Conservation (phyloP, 176 grass and related monocot species). For the Aegilops speltoides region DNA sequence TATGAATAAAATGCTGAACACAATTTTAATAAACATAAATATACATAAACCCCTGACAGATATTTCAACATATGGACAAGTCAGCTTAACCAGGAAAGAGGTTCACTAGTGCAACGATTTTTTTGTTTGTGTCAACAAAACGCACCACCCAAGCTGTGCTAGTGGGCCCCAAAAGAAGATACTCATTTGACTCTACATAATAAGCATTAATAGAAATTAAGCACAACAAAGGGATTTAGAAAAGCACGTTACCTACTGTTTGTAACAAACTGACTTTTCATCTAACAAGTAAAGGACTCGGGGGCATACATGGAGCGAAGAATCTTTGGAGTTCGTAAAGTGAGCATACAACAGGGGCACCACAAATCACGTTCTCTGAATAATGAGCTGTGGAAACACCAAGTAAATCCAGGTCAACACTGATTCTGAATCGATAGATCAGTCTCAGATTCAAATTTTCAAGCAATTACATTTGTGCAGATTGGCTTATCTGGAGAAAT, state of each 20-base stretch:
- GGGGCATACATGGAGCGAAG: slow-evolving; percentile 64
- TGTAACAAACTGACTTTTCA: neutral
- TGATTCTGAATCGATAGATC: slow-evolving; percentile 16
- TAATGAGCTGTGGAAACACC: slow-evolving; percentile 51
- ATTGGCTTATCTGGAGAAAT: slow-evolving; percentile 60
- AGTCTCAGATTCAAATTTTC: slow-evolving; percentile 15
- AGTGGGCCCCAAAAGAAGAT: neutral
- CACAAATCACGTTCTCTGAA: slow-evolving; percentile 40
- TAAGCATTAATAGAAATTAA: slow-evolving; percentile 1
- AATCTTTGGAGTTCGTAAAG: slow-evolving; percentile 46
- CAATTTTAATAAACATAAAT: neutral
- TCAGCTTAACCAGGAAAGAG: slow-evolving; percentile 5
- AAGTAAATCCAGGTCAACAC: slow-evolving; percentile 44
- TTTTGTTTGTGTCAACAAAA: neutral
- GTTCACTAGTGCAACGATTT: neutral
- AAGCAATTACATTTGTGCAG: slow-evolving; percentile 36
- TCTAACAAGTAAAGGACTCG: slow-evolving; percentile 44
- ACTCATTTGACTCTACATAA: neutral
- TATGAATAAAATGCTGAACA: slow-evolving; percentile 8
- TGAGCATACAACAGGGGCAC: slow-evolving; percentile 37
- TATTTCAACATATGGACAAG: neutral
- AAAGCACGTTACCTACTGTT: neutral
- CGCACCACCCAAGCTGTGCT: neutral
- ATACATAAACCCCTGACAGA: neutral
- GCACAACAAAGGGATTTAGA: neutral